Conservation (phyloP, 768 basidiomycete genomes). For the Panaeolus papilionaceus region DNA sequence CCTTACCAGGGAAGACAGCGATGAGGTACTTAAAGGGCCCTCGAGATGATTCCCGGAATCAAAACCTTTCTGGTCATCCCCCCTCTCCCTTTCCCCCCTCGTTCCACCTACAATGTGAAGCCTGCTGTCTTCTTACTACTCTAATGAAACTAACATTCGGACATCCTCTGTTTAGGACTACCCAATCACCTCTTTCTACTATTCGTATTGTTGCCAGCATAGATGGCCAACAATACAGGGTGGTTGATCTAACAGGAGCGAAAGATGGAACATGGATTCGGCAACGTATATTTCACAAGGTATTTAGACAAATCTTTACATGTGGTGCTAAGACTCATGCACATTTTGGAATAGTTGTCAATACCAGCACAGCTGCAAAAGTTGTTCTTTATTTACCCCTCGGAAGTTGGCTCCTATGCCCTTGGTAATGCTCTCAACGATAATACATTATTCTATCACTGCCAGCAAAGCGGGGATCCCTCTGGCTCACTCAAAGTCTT, state of each 20-base stretch:
- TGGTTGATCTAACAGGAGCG: slow-evolving; percentile 55
- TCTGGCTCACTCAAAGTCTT: slow-evolving; percentile 59
- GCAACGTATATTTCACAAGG: slow-evolving; percentile 52
- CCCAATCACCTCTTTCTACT: slow-evolving; percentile 36
- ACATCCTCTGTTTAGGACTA: slow-evolving; percentile 23
- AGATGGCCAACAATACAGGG: slow-evolving; percentile 56
- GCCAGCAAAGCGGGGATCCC: slow-evolving; percentile 50
- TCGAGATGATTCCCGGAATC: slow-evolving; percentile 20
- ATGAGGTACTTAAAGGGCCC: slow-evolving; percentile 30
- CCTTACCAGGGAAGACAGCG: slow-evolving; percentile 25
- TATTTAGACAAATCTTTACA: slow-evolving; percentile 22
- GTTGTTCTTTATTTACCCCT: slow-evolving; percentile 51
- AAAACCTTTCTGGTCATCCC: slow-evolving; percentile 14
- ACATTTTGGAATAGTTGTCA: slow-evolving; percentile 38
- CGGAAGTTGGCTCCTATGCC: slow-evolving; percentile 53
- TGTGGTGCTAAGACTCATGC: not conserved
- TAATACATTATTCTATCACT: slow-evolving; percentile 45
- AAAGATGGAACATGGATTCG: slow-evolving; percentile 51
- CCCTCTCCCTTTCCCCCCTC: slow-evolving; percentile 18
- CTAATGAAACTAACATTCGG: not conserved
- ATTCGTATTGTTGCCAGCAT: slow-evolving; percentile 54
- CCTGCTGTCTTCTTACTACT: not conserved
- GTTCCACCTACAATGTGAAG: slow-evolving; percentile 24
- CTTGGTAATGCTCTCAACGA: slow-evolving; percentile 49
- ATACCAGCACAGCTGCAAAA: slow-evolving; percentile 48